Evolutionary conservation across 352 stramenopile species (phyloP), one percentile per base, ranked within the genome.

Genomic region (Blastocystis sp.): DNA sequence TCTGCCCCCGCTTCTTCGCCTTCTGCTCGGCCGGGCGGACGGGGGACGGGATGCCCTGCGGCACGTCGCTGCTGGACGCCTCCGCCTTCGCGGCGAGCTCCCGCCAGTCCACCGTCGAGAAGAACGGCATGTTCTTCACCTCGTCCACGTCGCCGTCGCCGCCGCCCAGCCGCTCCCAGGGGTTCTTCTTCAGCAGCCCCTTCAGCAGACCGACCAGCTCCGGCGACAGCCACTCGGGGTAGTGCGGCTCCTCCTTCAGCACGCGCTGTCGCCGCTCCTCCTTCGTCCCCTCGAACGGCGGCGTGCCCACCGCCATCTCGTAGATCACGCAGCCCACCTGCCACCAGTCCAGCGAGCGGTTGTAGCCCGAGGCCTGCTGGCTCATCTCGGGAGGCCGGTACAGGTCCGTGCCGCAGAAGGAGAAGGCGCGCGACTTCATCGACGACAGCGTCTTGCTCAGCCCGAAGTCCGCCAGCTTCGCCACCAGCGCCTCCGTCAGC

Each of bases 341-440:
- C 78, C 78, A 88, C 78, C 78, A 88, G 60, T 88, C 78, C 48
- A 88, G 52, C 14, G 78, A 24, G 17, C 78, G 78, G 2, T 61
- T 77, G 34, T 88, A 88, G 24, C 78, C 78, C 52, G 57, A 11
- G 10, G 61, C 40, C 17, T 45, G 28, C 62, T 54, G 11, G 38
- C 42, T 57, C 78, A 88, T 88, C 68, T 88, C 78, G 2, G 78
- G 78, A 42, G 78, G 78, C 17, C 78, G 78, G 57, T 88, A 88
- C 21, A 88, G 54, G 42, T 88, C 78, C 6, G 78, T 88, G 38
- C 78, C 78, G 60, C 78, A 88, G 54, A 88, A 88, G 60, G 57
- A 76, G 68, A 79, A 88, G 7, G 78, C 78, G 42, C 78, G 78
- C 38, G 43, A 64, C 11, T 65, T 43, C 38, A 70, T 65, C 3